These are phyloP conservation scores for Lachnellula cervina DNA, from an alignment of 2,329 filamentous ascomycete species.

Conservation along the genomic window DNA sequence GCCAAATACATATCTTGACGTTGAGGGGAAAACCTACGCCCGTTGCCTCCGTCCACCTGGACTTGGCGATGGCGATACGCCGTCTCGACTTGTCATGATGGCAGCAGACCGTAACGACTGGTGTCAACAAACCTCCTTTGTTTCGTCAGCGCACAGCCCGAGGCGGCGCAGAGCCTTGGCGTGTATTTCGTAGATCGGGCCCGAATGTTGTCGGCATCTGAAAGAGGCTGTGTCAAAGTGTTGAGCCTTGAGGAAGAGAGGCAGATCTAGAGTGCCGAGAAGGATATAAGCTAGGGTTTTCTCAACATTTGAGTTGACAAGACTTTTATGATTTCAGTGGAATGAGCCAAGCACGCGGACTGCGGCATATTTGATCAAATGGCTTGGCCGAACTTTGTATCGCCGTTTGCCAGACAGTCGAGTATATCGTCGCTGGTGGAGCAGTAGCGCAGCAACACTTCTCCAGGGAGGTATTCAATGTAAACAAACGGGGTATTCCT, in stretches of 20 bases:
- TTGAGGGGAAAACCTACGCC: conserved; percentile 26
- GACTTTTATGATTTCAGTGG: conserved; percentile 2
- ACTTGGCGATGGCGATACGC: conserved; percentile 17
- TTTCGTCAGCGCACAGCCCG: conserved; percentile 24
- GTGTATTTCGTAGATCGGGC: conserved; percentile 13
- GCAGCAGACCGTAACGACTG: conserved; percentile 5
- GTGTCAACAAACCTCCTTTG: conserved; percentile 10
- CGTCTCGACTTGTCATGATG: conserved; percentile 23
- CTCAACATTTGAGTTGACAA: conserved; percentile 5
- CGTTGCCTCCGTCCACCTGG: conserved; percentile 29
- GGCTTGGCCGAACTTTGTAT: conserved; percentile 11
- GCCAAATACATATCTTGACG: conserved; percentile 7
- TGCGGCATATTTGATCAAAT: conserved; percentile 4
- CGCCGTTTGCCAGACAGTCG: not conserved
- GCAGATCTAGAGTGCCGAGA: conserved; percentile 6
- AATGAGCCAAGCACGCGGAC: conserved; percentile 11
- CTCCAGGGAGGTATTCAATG: not conserved
- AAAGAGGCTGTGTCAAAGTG: conserved; percentile 17
- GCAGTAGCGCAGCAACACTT: not conserved
- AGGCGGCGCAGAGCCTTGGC: conserved; percentile 25
- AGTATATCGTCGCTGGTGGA: not conserved
- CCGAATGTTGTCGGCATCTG: conserved; percentile 22
- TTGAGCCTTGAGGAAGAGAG: conserved; percentile 1
- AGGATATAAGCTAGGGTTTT: conserved; percentile 21
- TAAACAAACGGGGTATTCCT: not conserved